These are phyloP conservation scores for Eimeria tenella DNA, from an alignment of 169 alveolate genomes.

Conservation along the genomic window DNA sequence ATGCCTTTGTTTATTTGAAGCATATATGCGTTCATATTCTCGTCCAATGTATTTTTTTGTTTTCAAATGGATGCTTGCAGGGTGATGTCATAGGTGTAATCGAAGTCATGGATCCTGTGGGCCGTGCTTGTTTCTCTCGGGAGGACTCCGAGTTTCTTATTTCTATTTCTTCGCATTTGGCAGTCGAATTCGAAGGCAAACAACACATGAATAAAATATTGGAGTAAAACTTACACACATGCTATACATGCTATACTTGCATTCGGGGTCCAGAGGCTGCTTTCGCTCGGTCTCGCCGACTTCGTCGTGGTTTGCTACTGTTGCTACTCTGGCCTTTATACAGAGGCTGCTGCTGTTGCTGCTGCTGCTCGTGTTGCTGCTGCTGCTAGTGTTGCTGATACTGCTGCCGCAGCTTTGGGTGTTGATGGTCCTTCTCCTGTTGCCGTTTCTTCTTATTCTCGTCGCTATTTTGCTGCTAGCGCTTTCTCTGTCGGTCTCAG, in stretches of 20 bases:
- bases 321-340: no score
- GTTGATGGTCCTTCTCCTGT: not conserved
- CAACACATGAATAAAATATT: conserved; percentile 51
- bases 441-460: no score
- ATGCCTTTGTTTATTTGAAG: not conserved
- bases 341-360: not conserved
- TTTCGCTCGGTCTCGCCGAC: no score
- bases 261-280: no score
- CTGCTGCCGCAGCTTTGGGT: not conserved
- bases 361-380: not conserved
- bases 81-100: conserved; percentile 65
- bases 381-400: not conserved
- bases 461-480: no score
- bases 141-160: conserved; percentile 11
- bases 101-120: conserved; percentile 56
- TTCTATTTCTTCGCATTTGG: conserved; percentile 47
- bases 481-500: no score
- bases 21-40: not conserved
- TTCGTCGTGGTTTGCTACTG: no score
- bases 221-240: not conserved
- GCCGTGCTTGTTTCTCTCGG: conserved; percentile 9
- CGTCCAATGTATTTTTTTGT: not conserved
- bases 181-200: conserved; percentile 57
- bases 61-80: not conserved
- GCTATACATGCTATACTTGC: no score